Conservation (phyloP, 257 asterid species). For the Capsicum pubescens region DNA sequence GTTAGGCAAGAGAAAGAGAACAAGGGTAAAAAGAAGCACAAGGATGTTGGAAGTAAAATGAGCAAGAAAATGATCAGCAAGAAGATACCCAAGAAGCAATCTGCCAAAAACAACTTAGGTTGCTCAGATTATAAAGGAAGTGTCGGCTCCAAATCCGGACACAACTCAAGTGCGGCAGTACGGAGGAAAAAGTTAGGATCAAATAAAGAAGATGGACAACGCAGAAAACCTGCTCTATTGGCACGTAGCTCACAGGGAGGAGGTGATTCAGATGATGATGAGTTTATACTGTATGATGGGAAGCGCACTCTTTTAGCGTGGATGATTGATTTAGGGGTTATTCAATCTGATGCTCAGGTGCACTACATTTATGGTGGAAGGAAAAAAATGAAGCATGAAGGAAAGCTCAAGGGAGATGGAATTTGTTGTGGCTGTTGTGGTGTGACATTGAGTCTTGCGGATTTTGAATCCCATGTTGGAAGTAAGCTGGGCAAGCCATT, state of each 20-base stretch:
- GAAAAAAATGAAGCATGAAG: conserved; percentile 50
- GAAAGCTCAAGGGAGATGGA: conserved; percentile 75
- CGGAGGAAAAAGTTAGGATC: conserved; percentile 39
- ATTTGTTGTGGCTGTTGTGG: conserved; percentile 82
- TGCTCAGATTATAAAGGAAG: conserved; percentile 32
- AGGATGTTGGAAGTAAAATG: conserved; percentile 36
- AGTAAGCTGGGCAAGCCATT: conserved; percentile 56
- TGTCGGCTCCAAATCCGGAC: conserved; percentile 9
- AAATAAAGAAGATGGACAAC: conserved; percentile 41
- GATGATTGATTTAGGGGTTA: conserved; percentile 83
- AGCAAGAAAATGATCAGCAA: conserved; percentile 41
- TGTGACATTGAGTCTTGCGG: conserved; percentile 46
- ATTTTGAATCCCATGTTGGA: conserved; percentile 80
- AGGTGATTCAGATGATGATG: conserved; percentile 47
- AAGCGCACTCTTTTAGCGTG: conserved; percentile 76
- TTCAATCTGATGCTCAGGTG: conserved; percentile 62
- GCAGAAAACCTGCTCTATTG: conserved; percentile 51
- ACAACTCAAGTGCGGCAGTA: conserved; percentile 21
- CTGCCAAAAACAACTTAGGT: conserved; percentile 21
- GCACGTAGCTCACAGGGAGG: conserved; percentile 74
- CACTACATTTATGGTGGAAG: conserved; percentile 54
- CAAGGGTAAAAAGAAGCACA: conserved; percentile 41
- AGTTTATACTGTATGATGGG: conserved; percentile 56
- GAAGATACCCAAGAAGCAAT: conserved; percentile 44
- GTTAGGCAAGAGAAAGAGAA: conserved; percentile 48